Evolutionary conservation across 495 filamentous ascomycete species (phyloP).

Genomic region (Trypethelium eluteriae): DNA sequence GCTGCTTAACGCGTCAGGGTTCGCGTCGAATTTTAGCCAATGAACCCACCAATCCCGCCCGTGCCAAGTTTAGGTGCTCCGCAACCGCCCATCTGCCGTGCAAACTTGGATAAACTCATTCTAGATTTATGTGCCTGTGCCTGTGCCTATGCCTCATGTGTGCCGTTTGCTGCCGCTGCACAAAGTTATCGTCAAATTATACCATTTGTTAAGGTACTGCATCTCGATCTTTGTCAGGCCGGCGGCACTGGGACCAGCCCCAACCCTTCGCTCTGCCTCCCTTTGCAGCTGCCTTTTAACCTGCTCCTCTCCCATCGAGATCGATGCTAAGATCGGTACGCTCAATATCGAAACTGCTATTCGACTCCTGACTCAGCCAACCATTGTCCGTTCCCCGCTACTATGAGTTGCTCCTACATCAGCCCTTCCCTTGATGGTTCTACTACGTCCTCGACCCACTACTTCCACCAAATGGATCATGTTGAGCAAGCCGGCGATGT

Average conservation of each 20-base stretch:
- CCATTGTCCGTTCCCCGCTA: neutral
- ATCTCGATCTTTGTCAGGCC: neutral
- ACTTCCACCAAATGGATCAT: conserved; percentile 3
- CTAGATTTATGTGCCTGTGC: neutral
- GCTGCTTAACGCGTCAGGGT: conserved; percentile 4
- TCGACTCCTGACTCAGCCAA: neutral
- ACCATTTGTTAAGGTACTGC: conserved; percentile 11
- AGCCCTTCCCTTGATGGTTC: conserved; percentile 8
- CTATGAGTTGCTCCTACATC: conserved; percentile 6
- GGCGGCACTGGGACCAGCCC: no score
- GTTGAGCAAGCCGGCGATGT: conserved; percentile 51
- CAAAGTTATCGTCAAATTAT: conserved; percentile 3
- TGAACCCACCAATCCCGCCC: neutral
- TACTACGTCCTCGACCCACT: neutral
- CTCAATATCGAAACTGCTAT: neutral
- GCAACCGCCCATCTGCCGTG: neutral
- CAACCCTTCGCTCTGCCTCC: neutral
- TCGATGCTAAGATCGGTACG: neutral
- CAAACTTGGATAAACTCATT: neutral
- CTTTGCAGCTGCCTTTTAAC: neutral
- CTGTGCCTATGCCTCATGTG: no score
- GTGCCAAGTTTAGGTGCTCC: neutral
- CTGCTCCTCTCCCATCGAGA: neutral
- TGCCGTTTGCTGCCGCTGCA: neutral
- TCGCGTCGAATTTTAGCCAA: neutral